A percentile compares a stretch with the other conserved stretches of the same genome.
Evolutionary conservation across 495 filamentous ascomycete species (phyloP).

Genomic region (Hyaloscypha variabilis): DNA sequence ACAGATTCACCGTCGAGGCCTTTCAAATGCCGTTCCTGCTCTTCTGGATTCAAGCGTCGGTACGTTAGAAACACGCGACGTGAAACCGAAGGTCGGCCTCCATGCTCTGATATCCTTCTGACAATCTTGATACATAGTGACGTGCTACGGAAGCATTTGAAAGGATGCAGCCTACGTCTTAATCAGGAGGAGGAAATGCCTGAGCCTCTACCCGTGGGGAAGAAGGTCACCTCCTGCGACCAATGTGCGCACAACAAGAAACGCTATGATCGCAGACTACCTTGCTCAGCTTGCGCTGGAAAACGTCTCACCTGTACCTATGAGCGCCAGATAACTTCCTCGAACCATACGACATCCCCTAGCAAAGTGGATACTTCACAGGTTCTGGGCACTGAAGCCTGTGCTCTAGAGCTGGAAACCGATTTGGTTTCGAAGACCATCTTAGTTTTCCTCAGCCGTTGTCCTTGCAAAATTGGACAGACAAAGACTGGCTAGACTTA

Average conservation of each 20-base stretch:
- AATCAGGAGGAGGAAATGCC: neutral
- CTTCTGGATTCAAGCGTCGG: slow-evolving; percentile 17
- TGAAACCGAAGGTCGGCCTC: neutral
- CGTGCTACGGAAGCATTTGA: slow-evolving; percentile 11
- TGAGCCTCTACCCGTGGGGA: slow-evolving; percentile 6
- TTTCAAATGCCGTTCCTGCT: slow-evolving; percentile 13
- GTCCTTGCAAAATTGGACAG: neutral
- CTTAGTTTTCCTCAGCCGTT: neutral
- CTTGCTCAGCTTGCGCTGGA: slow-evolving; percentile 8
- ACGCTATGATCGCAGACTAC: slow-evolving; percentile 3
- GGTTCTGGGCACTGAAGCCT: neutral
- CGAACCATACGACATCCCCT: neutral
- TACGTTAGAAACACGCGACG: neutral
- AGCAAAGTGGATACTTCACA: neutral
- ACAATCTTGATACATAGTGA: slow-evolving; percentile 2
- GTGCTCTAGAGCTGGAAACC: neutral
- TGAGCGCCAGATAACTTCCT: slow-evolving; percentile 3
- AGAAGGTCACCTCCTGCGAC: slow-evolving; percentile 10
- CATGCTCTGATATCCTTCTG: slow-evolving; percentile 4
- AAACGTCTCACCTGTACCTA: slow-evolving; percentile 11
- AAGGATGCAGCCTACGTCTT: slow-evolving; percentile 3
- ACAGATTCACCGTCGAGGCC: slow-evolving; percentile 11
- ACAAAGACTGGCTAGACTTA: slow-evolving; percentile 3
- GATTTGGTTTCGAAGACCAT: neutral
- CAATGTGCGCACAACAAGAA: slow-evolving; percentile 12